These are phyloP conservation scores for Oehlia diaphana DNA, from an alignment of 192 early-diverging fungal species.

Conservation along the genomic window DNA sequence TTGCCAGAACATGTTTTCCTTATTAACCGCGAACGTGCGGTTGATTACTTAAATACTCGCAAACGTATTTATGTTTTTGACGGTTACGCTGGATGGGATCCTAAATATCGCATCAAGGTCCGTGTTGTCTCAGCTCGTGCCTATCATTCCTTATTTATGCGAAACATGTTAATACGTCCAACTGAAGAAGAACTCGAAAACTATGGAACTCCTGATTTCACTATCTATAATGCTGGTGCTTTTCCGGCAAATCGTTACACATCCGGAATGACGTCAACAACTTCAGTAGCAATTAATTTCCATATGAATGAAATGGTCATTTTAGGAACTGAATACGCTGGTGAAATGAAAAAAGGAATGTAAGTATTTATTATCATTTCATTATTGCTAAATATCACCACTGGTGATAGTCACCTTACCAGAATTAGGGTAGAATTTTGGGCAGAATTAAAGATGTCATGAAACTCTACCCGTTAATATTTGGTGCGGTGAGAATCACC, in stretches of 20 bases:
- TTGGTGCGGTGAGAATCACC: too few relatives aligned
- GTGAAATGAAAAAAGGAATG: slow-evolving; percentile 99
- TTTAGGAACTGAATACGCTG: slow-evolving; percentile 96
- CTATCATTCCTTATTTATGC: slow-evolving; percentile 97
- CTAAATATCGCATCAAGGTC: slow-evolving; percentile 97
- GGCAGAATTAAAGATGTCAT: too few relatives aligned
- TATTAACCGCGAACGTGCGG: slow-evolving; percentile 93
- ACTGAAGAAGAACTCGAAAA: slow-evolving; percentile 84
- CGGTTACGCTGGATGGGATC: slow-evolving; percentile 97
- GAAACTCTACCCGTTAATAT: too few relatives aligned
- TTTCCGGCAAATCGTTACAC: slow-evolving; percentile 95
- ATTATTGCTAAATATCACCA: too few relatives aligned
- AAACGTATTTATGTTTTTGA: slow-evolving; percentile 93
- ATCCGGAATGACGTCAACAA: slow-evolving; percentile 93
- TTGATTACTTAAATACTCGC: slow-evolving; percentile 96
- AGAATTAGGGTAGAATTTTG: too few relatives aligned
- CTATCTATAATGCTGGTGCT: slow-evolving; percentile 93
- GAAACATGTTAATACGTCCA: slow-evolving; percentile 98
- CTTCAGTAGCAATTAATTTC: slow-evolving; percentile 92
- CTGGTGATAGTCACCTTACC: too few relatives aligned
- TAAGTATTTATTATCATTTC: slow-evolving; percentile 2
- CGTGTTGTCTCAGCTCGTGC: slow-evolving; percentile 92
- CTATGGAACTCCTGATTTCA: slow-evolving; percentile 97
- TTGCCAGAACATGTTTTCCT: slow-evolving; percentile 80
- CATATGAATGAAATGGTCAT: slow-evolving; percentile 96